Conservation (phyloP, 257 asterid species). For the Eucommia ulmoides region DNA sequence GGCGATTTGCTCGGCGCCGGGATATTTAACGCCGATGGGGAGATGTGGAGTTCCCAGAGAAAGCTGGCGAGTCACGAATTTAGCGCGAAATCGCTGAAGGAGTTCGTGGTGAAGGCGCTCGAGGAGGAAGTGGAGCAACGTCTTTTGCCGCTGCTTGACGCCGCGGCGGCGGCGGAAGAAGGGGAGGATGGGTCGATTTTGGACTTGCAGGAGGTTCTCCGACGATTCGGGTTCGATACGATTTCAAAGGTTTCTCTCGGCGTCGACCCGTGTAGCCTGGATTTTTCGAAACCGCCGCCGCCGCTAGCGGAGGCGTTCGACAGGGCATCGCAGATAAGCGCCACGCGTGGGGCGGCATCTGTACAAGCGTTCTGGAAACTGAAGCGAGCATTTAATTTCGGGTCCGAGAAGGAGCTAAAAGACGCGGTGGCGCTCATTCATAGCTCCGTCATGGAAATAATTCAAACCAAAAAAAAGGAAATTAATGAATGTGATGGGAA, state of each 20-base stretch:
- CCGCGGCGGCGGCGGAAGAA: conserved; percentile 9
- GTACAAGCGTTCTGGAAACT: conserved; percentile 36
- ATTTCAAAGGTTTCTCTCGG: conserved; percentile 37
- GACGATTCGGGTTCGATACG: conserved; percentile 45
- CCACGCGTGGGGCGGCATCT: conserved; percentile 48
- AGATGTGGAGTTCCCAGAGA: conserved; percentile 46
- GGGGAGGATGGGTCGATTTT: neutral
- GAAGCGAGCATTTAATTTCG: conserved; percentile 38
- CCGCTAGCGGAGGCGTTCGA: conserved; percentile 49
- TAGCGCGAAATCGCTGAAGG: conserved; percentile 28
- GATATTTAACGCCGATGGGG: conserved; percentile 55
- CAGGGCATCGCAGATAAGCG: conserved; percentile 32
- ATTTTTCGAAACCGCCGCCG: conserved; percentile 21
- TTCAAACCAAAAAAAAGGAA: conserved; percentile 13
- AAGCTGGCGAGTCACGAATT: conserved; percentile 56
- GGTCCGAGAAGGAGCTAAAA: conserved; percentile 37
- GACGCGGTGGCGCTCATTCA: conserved; percentile 28
- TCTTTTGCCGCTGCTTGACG: conserved; percentile 27
- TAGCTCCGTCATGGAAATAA: conserved; percentile 26
- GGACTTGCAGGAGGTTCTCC: conserved; percentile 58
- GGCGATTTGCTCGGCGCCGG: conserved; percentile 57
- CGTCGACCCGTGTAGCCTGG: conserved; percentile 32
- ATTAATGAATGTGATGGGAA: neutral
- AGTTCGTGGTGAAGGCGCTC: conserved; percentile 27
- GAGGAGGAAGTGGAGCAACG: conserved; percentile 23